phyloP scores from a whole-genome alignment of 257 asterid species.

The Agastache rugosa region DNA sequence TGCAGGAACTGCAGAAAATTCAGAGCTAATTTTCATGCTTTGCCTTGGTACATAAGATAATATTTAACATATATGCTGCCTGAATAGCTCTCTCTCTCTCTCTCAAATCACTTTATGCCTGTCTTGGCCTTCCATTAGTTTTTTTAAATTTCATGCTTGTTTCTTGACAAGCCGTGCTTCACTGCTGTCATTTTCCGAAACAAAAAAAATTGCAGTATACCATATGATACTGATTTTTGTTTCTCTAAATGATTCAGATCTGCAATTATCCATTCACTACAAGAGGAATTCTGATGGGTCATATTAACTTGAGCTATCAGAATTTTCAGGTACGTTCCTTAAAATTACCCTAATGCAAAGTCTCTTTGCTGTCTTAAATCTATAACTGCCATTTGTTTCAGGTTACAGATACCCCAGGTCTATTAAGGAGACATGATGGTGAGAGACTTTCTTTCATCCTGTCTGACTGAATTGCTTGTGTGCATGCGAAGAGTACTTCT shows the following conservation, averaged over 20 bases:
- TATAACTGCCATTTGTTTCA: conserved; percentile 43
- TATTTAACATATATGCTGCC: not conserved
- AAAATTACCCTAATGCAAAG: conserved; percentile 27
- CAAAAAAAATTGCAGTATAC: conserved; percentile 9
- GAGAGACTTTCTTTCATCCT: conserved; percentile 38
- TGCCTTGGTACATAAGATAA: not conserved
- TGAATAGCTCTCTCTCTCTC: not conserved
- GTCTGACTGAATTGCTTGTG: conserved; percentile 8
- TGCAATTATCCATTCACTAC: conserved; percentile 99
- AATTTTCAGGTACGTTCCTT: conserved; percentile 58
- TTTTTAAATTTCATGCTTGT: not conserved
- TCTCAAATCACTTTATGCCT: conserved; percentile 27
- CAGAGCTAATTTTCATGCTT: not conserved
- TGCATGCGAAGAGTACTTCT: conserved; percentile 4
- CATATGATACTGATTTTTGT: conserved; percentile 16
- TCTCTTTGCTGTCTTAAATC: conserved; percentile 24
- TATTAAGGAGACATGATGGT: conserved; percentile 86
- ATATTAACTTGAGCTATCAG: conserved; percentile 79
- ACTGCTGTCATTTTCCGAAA: conserved; percentile 28
- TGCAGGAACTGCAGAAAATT: conserved; percentile 11
- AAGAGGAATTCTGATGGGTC: conserved; percentile 97
- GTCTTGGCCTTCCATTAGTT: conserved; percentile 1
- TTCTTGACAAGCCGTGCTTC: conserved; percentile 24
- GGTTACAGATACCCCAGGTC: conserved; percentile 99
- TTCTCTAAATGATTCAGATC: conserved; percentile 52